A percentile compares a stretch with the other conserved stretches of the same genome.
Conservation (phyloP, 441 rosid genomes). For the Hura crepitans region DNA sequence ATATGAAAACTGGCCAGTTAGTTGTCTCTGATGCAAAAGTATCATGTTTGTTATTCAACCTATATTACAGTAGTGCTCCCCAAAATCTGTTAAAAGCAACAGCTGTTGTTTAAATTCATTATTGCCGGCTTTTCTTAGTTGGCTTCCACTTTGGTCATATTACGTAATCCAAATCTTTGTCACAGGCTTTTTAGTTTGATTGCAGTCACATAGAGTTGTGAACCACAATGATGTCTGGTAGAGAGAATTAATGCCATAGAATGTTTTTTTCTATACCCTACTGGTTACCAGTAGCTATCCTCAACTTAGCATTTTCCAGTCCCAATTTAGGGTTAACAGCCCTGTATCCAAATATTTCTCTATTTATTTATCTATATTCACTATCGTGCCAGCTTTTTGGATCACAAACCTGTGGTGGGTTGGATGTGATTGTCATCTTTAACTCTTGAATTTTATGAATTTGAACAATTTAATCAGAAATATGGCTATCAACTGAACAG, state of each 20-base stretch:
- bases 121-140: not conserved
- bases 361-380: not conserved
- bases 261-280: not conserved
- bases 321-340: not conserved
- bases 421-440: not conserved
- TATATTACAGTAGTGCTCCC: too few species aligned
- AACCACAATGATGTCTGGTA: not conserved
- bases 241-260: not conserved
- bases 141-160: constrained; percentile 3
- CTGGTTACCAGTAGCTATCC: not conserved
- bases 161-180: not conserved
- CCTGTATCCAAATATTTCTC: not conserved
- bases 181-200: not conserved
- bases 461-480: not conserved
- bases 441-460: not conserved
- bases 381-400: not conserved
- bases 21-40: too few species aligned
- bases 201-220: not conserved
- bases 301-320: not conserved
- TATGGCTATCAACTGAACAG: constrained; percentile 37
- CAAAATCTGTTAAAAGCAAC: too few species aligned
- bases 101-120: too few species aligned
- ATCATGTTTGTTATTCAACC: too few species aligned
- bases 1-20: too few species aligned
- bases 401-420: not conserved